Evolutionary conservation across 202 grass and related monocot species (phyloP), one percentile per base, ranked within the genome.

Genomic region (Zoysia matrella): DNA sequence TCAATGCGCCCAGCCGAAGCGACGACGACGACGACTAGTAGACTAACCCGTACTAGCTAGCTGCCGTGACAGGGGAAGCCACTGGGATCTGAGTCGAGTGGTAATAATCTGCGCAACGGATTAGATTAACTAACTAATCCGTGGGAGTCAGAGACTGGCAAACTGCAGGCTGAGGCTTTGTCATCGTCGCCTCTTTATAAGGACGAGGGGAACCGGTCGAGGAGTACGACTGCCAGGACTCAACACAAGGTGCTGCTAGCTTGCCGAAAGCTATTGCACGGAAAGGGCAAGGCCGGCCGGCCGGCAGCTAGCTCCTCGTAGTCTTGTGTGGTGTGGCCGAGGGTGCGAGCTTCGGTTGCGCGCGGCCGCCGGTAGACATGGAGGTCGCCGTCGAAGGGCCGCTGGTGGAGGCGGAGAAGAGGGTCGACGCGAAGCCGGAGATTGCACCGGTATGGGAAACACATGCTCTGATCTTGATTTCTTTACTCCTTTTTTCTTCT

Each of bases 301-400:
- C 1, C 30, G 30, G 30, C 30, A 36, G 30, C 30, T 36, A 9
- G 8, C 9, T 11, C 7, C 7, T 36, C 30, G 30, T 57, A 74
- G 14, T 11, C 10, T 52, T 60, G 47, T 10, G 30, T 36, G 30
- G 30, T 51, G 22, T 16, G 6, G 65, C 14, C 10, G 2, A 18
- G 18, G 49, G 16, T 3, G 55, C 39, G 5, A 12, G 61, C 45
- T 46, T 46, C 1, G 45, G 45, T 46, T 46, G 30, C 30, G 30
- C 30, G 30, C 30, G 30, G 45, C 45, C 5, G 45, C 45, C 5
- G 55, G 42, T 5, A 12, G 61, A 62, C 4, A 82, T 86, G 83
- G 84, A 88, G n/a, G 68, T 84, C 49, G 84, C 45, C 40, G 69
- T 87, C 6, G 87, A 78, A 15, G 84, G 84, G 73, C 72, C 66